A percentile compares a stretch with the other conserved stretches of the same genome.
These are phyloP conservation scores for Cutaneotrichosporon sp. DNA, from an alignment of 1,284 basidiomycete species.

Conservation along the genomic window DNA sequence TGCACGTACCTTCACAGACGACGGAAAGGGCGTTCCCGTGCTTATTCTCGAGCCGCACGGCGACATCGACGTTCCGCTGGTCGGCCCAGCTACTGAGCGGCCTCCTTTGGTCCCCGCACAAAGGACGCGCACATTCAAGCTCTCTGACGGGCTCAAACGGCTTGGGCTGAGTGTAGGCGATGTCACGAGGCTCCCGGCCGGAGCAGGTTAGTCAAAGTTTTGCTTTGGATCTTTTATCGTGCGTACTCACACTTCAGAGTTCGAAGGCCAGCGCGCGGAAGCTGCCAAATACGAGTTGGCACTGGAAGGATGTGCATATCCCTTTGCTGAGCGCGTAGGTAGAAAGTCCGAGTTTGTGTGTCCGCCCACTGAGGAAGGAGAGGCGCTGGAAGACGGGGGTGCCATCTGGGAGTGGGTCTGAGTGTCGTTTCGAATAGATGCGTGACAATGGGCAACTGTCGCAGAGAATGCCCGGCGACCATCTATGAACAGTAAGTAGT, in stretches of 20 bases:
- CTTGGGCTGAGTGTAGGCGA: slow-evolving; percentile 16
- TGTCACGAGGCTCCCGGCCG: neutral
- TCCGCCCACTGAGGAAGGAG: neutral
- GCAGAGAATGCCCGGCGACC: no score
- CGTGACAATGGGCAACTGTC: no score
- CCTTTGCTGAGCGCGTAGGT: neutral
- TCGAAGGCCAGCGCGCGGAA: neutral
- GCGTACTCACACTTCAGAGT: neutral
- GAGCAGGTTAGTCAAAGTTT: no score
- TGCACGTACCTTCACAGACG: slow-evolving; percentile 21
- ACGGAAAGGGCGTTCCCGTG: slow-evolving; percentile 11
- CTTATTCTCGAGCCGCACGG: slow-evolving; percentile 34
- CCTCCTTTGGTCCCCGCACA: slow-evolving; percentile 14
- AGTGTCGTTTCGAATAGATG: no score
- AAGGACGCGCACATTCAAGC: slow-evolving; percentile 21
- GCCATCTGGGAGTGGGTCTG: slow-evolving; percentile 11
- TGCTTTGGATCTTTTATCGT: neutral
- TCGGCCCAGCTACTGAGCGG: slow-evolving; percentile 12
- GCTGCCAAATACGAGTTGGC: neutral
- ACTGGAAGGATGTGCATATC: neutral
- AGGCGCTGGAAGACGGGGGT: neutral
- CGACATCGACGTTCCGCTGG: slow-evolving; percentile 27
- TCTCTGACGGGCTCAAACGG: slow-evolving; percentile 28
- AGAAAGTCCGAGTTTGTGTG: slow-evolving; percentile 6
- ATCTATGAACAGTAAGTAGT: neutral